Evolutionary conservation across 1,139 yeast species (phyloP), one percentile per base, ranked within the genome.

Genomic region (Zhuliangozyma blackwelliae): DNA sequence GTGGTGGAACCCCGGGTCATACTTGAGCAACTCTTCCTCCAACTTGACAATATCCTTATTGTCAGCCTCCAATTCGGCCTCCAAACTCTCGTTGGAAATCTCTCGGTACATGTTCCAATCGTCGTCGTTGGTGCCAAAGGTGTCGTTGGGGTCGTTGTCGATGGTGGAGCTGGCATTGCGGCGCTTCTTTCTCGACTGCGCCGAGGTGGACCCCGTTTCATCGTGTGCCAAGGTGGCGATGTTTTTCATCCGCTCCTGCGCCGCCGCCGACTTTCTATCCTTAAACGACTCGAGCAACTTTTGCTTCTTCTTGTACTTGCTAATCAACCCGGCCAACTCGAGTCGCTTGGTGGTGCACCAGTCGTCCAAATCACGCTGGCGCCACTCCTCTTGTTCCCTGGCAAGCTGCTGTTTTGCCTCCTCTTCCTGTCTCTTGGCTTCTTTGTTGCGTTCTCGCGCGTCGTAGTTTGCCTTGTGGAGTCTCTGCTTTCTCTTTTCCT

Each of bases 91-190:
- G 44, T 78, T 80, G 16, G 89, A 79, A 36, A 89, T 83, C 51
- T 88, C 95, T 50, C 95, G 75, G 57, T 92, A 92, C 19, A 89
- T 80, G 29, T 85, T 77, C 97, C 97, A 92, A 57, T 92, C 98
- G 38, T 86, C 96, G 54, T 92, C 98, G 52, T 89, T 83, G 4
- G 97, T 92, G 41, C 97, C 97, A 61, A 92, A 92, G 0, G 90
- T 88, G 59, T 90, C 97, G 52, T 82, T 89, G 10, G 95, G 95
- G 55, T 88, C 96, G 52, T 86, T 88, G 52, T 87, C 96, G 32
- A 85, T 84, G 1, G 89, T 78, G 0, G 81, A 74, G 39, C 68
- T 72, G 5, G 62, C 71, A 39, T 71, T 75, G 46, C 83, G 70
- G 42, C 79, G 74, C 52, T 83, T 72, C 41, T 65, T 67, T 40